Base-by-base conservation (phyloP, 2,329 filamentous ascomycete species). In the Curvularia verruculosa region DNA sequence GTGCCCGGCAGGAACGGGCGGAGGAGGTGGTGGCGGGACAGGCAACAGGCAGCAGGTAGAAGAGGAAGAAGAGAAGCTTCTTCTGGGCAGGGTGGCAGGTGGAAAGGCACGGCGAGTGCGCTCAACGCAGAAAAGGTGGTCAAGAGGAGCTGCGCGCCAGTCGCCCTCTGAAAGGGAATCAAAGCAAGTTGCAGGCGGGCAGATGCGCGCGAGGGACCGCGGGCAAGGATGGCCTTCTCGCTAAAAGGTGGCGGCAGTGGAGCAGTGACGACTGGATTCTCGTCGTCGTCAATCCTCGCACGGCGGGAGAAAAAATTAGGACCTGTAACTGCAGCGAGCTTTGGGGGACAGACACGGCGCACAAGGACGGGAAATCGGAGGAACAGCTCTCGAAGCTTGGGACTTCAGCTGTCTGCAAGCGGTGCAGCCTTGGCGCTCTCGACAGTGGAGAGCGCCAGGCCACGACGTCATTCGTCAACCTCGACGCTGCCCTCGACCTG, bases 221-320 rank as follows among this genome's bases (percentile, higher is more conserved):
- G 48, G 53, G 58, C 62, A 53, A 51, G 57, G 61, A 66, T 61
- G 61, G 44, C 52, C 59, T 57, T 46, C 68, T 76, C 72, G 73
- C 72, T 75, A 73, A 71, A 68, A 66, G 70, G 70, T 72, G 71
- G 70, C 70, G 71, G 70, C 70, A 66, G 67, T 56, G 60, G 56
- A 60, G 61, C 49, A 21, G 65, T 65, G 67, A 66, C 61, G 64
- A 56, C 52, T 49, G 54, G 52, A 59, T 59, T 51, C 53, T 47
- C 29, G 43, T 44, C 47, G 49, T 39, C 54, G 23, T 36, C 34
- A 36, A 52, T 18, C 23, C 56, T 56, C 41, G 26, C 46, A 48
- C 56, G 24, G 31, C 48, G 15, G 13, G 18, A 45, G 29, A 29
- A 45, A 29, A 46, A 46, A 31, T 31, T 19, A 29, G 5, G 28